Evolutionary conservation across 2,329 filamentous ascomycete species (phyloP), one percentile per base, ranked within the genome.

Genomic region (Colletotrichum sp.): DNA sequence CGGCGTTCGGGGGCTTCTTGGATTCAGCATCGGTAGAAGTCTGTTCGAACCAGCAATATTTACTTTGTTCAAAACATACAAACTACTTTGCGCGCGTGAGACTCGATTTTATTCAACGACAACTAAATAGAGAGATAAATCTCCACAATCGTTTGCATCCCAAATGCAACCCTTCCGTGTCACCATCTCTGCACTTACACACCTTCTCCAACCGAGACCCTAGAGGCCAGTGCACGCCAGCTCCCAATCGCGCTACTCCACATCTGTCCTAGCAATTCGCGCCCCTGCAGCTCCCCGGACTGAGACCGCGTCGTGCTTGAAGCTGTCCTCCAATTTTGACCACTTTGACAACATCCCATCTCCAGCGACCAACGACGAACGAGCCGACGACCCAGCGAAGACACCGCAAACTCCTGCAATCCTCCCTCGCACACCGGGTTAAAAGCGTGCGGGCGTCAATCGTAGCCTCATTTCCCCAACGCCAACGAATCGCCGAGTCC

Each of bases 211-310:
- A 34, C 25, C 15, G 44, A 73, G 73, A 74, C 65, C 64, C 65
- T 61, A 22, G 27, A 59, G 76, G 76, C 49, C 73, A 44, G 74
- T 77, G 76, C 76, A 34, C 52, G 32, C 5, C 34, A 71, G 66
- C 66, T 75, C 59, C 25, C 27, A 74, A 29, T 55, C 25, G 69
- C 69, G 73, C 76, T 73, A 77, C 64, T 73, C 68, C 73, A 52
- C 65, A 66, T 75, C 55, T 29, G 71, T 70, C 52, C 68, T 77
- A 78, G 70, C 30, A 22, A 63, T 67, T 76, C 77, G 72, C 77
- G 76, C 76, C 77, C 77, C 76, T 78, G 77, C 77, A 78, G 77
- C 72, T 78, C 72, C 72, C 76, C 72, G 57, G 70, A 67, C 59
- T 61, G 55, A 27, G 61, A 78, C 72, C 77, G 77, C 77, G 77